phyloP scores from a whole-genome alignment of 2,329 filamentous ascomycete genomes.

The Coniochaeta sp. region DNA sequence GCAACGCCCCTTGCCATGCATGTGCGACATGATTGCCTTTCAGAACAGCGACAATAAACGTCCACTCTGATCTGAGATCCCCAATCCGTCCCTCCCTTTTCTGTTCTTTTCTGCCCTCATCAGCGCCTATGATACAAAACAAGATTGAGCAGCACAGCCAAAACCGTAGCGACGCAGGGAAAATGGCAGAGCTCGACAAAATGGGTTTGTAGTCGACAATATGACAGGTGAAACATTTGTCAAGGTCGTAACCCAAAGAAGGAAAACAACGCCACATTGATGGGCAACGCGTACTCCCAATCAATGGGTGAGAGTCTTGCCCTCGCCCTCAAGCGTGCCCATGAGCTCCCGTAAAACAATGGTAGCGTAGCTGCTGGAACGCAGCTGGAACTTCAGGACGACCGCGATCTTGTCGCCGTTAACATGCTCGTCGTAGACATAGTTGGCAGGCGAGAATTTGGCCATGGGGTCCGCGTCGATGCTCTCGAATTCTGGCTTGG shows the following conservation, averaged over 20 bases:
- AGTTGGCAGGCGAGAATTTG: background rate
- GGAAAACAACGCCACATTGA: background rate
- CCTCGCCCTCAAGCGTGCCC: slow-evolving; percentile 5
- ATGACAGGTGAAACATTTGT: background rate
- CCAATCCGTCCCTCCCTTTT: background rate
- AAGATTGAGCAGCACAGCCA: background rate
- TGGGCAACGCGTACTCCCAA: background rate
- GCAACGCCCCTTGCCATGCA: background rate
- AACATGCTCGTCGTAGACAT: slow-evolving; percentile 2
- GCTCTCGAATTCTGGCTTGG: background rate
- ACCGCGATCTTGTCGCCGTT: slow-evolving; percentile 25
- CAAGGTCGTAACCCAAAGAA: background rate
- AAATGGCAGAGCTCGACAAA: background rate
- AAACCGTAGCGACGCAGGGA: background rate
- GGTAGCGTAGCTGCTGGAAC: slow-evolving; percentile 29
- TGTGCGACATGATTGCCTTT: background rate
- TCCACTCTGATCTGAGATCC: background rate
- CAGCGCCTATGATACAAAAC: background rate
- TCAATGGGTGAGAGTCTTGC: background rate
- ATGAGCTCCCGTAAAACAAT: slow-evolving; percentile 29
- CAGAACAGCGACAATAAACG: background rate
- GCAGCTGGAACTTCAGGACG: slow-evolving; percentile 27
- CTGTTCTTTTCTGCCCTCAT: background rate
- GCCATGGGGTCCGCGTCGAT: background rate
- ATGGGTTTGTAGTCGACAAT: background rate